phyloP scores from a whole-genome alignment of 1,284 basidiomycete species.

The Irpex sp. region DNA sequence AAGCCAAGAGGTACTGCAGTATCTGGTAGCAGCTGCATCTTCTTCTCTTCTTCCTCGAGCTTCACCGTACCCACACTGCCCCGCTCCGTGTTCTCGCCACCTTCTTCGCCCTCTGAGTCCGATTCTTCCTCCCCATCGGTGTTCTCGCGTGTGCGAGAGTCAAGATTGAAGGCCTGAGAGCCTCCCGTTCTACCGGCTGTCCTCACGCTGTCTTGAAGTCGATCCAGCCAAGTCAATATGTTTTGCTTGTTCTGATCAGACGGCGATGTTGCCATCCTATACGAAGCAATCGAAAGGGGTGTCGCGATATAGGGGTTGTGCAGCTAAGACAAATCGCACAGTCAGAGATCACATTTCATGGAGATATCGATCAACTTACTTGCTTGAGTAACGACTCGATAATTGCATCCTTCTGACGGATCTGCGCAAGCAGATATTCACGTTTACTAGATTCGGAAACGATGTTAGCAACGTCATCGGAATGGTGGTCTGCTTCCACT shows the following conservation, averaged over 20 bases:
- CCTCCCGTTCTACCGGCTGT: constrained; percentile 24
- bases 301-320: constrained; percentile 78
- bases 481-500: constrained; percentile 24
- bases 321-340: constrained; percentile 37
- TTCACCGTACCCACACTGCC: constrained; percentile 19
- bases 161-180: constrained; percentile 39
- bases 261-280: constrained; percentile 68
- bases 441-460: constrained; percentile 56
- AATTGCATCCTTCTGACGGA: constrained; percentile 78
- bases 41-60: constrained; percentile 35
- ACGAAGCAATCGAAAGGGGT: constrained; percentile 72
- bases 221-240: constrained; percentile 68
- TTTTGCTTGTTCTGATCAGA: constrained; percentile 65
- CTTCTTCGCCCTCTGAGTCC: constrained; percentile 21
- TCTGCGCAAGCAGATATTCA: constrained; percentile 76
- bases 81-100: constrained; percentile 24
- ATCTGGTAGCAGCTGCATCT: constrained; percentile 52
- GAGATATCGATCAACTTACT: constrained; percentile 30
- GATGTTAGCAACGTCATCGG: constrained; percentile 22
- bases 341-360: neutral
- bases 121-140: constrained; percentile 17
- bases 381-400: constrained; percentile 80
- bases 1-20: constrained; percentile 69
- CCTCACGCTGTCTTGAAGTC: constrained; percentile 37
- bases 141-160: constrained; percentile 28